Evolutionary conservation across 208 protist species (phyloP), one percentile per base, ranked within the genome.

Genomic region (Novymonas esmeraldas): DNA sequence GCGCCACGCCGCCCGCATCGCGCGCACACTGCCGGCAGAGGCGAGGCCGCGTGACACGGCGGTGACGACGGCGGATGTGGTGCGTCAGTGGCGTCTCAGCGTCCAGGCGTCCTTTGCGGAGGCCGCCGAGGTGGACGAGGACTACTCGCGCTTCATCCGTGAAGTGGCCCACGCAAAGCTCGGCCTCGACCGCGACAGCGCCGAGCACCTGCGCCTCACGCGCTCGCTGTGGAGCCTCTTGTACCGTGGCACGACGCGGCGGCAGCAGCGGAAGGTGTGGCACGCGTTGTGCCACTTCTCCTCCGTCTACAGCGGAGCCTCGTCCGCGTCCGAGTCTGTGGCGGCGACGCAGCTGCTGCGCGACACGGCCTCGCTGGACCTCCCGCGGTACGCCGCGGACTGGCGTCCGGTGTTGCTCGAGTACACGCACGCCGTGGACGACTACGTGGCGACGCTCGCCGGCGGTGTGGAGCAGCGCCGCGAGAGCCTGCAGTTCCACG

Each of bases 1-100:
- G 81, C 90, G 90, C 44, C 85, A 95, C 61, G 48, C 79, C 46
- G 80, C 81, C 57, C 90, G 90, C 65, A 64, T 93, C 44, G 80
- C 78, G 5, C 79, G 82, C 24, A 82, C 86, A 41, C 70, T 85
- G 22, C 86, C 89, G 29, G 58, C 67, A n/a, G 69, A 63, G 64
- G 39, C 81, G 13, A 72, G 62, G 55, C 38, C 34, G 56, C 14
- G 20, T 4, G 75, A 55, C 3, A 42, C 50, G 7, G 54, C 70
- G 5, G 42, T 59, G n/a, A 55, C 70, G 31, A 67, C 78, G 24
- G 74, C 44, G 44, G 69, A 66, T 26, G 33, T 77, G 61, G 56
- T 68, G 42, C 66, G 72, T 1, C 61, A 70, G 54, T 94, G 85
- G 85, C 56, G 64, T 9, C 59, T 79, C n/a, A 78, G 74, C 4